Evolutionary conservation across 495 filamentous ascomycete species (phyloP).

Genomic region (Echria macrotheca): DNA sequence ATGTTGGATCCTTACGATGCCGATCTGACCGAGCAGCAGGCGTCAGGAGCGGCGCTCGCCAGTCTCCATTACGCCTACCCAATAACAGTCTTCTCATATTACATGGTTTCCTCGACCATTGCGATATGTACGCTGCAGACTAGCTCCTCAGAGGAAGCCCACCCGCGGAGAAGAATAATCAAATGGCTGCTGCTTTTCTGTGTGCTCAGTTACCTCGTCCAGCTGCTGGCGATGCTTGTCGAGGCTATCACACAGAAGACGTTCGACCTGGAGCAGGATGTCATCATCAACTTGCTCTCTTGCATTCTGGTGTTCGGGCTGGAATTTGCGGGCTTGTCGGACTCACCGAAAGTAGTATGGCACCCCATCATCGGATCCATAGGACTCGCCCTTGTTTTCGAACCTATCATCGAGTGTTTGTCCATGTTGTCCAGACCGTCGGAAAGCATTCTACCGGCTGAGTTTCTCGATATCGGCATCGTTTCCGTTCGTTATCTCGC

Average conservation of each 20-base stretch:
- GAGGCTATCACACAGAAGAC: conserved; percentile 32
- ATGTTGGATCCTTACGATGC: conserved; percentile 20
- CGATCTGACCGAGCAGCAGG: conserved; percentile 4
- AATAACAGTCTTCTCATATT: conserved; percentile 50
- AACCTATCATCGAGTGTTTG: conserved; percentile 39
- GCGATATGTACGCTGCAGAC: conserved; percentile 54
- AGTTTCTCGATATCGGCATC: conserved; percentile 30
- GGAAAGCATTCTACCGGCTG: conserved; percentile 14
- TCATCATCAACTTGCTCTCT: conserved; percentile 47
- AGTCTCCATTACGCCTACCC: conserved; percentile 53
- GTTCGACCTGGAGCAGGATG: conserved; percentile 41
- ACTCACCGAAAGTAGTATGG: conserved; percentile 49
- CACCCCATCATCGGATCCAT: conserved; percentile 57
- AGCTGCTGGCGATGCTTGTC: conserved; percentile 39
- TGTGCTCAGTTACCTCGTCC: conserved; percentile 45
- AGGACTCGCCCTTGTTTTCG: conserved; percentile 46
- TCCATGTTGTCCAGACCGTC: conserved; percentile 21
- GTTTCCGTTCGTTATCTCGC: conserved; percentile 30
- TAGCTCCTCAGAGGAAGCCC: conserved; percentile 26
- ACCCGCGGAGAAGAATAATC: conserved; percentile 42
- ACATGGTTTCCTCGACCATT: conserved; percentile 43
- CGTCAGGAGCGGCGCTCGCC: conserved; percentile 18
- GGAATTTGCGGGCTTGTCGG: conserved; percentile 46
- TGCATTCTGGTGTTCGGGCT: conserved; percentile 52
- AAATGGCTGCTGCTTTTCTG: conserved; percentile 42